A percentile compares a stretch with the other conserved stretches of the same genome.
phyloP scores from a whole-genome alignment of 73 alveolate genomes.

The Tetrahymena thermophila region DNA sequence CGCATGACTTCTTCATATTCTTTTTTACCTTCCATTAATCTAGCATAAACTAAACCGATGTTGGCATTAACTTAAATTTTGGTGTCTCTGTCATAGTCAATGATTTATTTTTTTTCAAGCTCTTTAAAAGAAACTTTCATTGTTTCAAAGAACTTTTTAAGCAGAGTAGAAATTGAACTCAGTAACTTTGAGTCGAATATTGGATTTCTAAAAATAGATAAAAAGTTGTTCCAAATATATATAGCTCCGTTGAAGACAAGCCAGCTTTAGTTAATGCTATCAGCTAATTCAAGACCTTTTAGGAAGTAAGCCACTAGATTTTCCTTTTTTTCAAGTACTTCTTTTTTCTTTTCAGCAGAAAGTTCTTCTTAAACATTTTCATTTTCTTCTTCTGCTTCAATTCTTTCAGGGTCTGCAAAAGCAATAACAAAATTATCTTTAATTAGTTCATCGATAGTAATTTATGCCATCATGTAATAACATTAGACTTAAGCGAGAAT shows the following conservation, averaged over 20 bases:
- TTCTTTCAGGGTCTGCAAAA: conserved; percentile 55
- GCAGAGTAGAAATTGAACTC: conserved; percentile 73
- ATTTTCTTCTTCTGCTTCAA: conserved; percentile 58
- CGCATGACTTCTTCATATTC: conserved; percentile 86
- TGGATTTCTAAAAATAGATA: conserved; percentile 77
- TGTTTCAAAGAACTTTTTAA: conserved; percentile 87
- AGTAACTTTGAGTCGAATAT: conserved; percentile 72
- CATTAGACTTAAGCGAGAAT: conserved; percentile 86
- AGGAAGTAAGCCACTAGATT: conserved; percentile 74
- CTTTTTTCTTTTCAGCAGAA: conserved; percentile 68
- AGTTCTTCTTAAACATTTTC: conserved; percentile 57
- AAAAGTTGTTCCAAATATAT: conserved; percentile 88
- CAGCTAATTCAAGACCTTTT: conserved; percentile 84
- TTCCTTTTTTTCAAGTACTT: conserved; percentile 73
- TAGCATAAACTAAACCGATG: conserved; percentile 72
- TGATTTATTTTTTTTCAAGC: conserved; percentile 36
- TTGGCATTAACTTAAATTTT: conserved; percentile 81
- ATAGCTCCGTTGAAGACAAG: conserved; percentile 92
- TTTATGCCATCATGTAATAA: conserved; percentile 75
- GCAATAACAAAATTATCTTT: conserved; percentile 90
- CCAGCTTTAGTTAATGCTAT: conserved; percentile 88
- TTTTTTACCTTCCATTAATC: conserved; percentile 73
- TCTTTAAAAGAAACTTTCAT: conserved; percentile 79
- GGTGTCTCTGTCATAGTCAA: conserved; percentile 81
- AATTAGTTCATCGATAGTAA: conserved; percentile 78